These are phyloP conservation scores for Corinectria fuckeliana DNA, from an alignment of 2,329 filamentous ascomycete genomes.

Conservation along the genomic window DNA sequence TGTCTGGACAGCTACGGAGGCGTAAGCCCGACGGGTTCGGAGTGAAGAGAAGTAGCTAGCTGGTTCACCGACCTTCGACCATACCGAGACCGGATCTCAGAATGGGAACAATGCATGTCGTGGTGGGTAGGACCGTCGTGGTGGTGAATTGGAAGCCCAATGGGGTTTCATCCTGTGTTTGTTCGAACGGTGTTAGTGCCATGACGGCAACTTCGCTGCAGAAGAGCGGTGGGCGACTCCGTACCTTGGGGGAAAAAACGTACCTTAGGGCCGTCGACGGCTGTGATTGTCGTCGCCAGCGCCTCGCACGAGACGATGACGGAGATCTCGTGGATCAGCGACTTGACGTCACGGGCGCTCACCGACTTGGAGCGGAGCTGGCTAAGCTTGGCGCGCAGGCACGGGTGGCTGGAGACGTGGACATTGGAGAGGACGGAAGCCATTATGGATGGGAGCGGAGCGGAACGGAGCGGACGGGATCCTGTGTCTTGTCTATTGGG, in stretches of 20 bases:
- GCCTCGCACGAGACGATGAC: slow-evolving; percentile 85
- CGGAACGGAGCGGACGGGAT: background rate
- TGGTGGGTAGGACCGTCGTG: slow-evolving; percentile 65
- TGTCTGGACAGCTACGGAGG: slow-evolving; percentile 71
- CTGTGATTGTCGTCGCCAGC: slow-evolving; percentile 67
- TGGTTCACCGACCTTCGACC: slow-evolving; percentile 70
- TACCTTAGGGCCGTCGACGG: slow-evolving; percentile 69
- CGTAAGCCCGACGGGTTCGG: slow-evolving; percentile 11
- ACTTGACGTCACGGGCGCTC: slow-evolving; percentile 76
- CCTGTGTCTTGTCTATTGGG: slow-evolving; percentile 1
- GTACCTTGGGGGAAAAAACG: slow-evolving; percentile 72
- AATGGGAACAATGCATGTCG: slow-evolving; percentile 86
- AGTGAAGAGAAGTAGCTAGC: background rate
- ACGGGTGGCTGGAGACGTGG: slow-evolving; percentile 86
- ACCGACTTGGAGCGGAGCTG: slow-evolving; percentile 80
- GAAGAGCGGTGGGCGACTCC: background rate
- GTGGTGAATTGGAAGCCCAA: slow-evolving; percentile 78
- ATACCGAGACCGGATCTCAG: slow-evolving; percentile 91
- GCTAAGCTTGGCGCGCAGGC: slow-evolving; percentile 85
- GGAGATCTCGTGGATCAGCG: slow-evolving; percentile 84
- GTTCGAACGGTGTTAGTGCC: background rate
- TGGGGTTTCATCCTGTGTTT: slow-evolving; percentile 72
- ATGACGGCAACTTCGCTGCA: background rate
- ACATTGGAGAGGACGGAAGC: slow-evolving; percentile 62
- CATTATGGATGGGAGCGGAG: slow-evolving; percentile 37